Evolutionary conservation across 2,329 filamentous ascomycete genomes (phyloP).

Genomic region (Neodidymelliopsis sp.): DNA sequence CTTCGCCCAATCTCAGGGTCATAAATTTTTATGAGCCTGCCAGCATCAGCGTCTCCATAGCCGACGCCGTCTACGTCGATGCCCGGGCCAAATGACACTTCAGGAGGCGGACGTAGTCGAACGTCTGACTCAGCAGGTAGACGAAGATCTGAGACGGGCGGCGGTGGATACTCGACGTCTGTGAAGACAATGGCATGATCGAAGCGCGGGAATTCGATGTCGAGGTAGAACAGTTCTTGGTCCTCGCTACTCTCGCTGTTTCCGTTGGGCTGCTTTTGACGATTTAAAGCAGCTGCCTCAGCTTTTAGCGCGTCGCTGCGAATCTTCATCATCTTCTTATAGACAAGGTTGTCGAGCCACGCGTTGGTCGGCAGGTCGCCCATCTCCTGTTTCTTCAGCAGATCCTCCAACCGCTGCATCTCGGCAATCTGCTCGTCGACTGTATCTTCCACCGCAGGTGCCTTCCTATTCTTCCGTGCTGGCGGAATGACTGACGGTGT

Average conservation of each 20-base stretch:
- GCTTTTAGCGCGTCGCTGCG: conserved; percentile 51
- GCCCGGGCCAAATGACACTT: conserved; percentile 88
- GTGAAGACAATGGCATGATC: conserved; percentile 96
- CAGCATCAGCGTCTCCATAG: conserved; percentile 59
- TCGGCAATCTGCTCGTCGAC: conserved; percentile 78
- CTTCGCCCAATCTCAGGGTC: conserved; percentile 89
- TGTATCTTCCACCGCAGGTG: conserved; percentile 55
- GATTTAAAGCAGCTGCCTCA: conserved; percentile 48
- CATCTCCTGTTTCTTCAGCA: conserved; percentile 99
- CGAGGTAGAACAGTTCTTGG: conserved; percentile 78
- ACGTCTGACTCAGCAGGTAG: conserved; percentile 69
- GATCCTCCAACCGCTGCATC: conserved; percentile 83
- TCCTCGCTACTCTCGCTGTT: conserved; percentile 50
- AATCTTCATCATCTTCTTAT: conserved; percentile 82
- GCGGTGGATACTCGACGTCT: conserved; percentile 88
- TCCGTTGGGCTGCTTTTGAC: conserved; percentile 27
- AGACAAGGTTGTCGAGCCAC: conserved; percentile 96
- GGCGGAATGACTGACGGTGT: conserved; percentile 74
- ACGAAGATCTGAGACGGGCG: conserved; percentile 79
- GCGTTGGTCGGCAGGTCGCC: conserved; percentile 91
- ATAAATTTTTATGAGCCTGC: conserved; percentile 82
- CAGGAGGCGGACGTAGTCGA: conserved; percentile 79
- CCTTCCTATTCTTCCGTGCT: conserved; percentile 60
- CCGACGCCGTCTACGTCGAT: conserved; percentile 73
- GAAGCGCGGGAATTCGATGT: conserved; percentile 91